Base-by-base conservation (phyloP, 164 flowering plant genomes). In the Taxillus chinensis region DNA sequence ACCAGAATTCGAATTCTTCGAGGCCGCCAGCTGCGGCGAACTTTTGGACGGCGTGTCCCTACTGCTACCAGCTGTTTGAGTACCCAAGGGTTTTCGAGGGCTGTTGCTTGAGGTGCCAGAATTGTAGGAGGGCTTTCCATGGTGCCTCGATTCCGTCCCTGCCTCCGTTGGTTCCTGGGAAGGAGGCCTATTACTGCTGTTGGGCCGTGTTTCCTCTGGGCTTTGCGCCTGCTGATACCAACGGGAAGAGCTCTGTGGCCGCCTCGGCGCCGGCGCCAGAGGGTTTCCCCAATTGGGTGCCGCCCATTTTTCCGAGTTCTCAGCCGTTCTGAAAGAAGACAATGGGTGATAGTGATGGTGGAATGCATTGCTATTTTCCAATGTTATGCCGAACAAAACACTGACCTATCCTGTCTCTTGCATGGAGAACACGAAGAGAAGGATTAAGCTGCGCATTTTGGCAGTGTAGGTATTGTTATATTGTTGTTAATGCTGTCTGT, bases 41-140 rank as follows among this genome's bases (percentile, higher is more conserved):
- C 15, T 84, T 92, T 62, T 92, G 98, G 98, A 87, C 96, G 3
- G 72, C 80, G 9, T 92, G 98, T 63, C 93, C 98, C 6, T 89
- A 82, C 66, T 92, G 98, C 59, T 87, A 79, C 52, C 60, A 74
- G 52, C 59, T 87, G 67, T 84, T 70, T 57, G 95, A 92, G 81
- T 92, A 92, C 59, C 81, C 81, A 17, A 71, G 65, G 71, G 70
- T 69, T 52, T 92, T 86, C 66, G 83, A 78, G 71, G 83, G 77
- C 0, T 86, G 90, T 65, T 77, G 82, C 38, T 63, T 92, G 50
- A 70, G 81, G 67, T 92, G 98, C 59, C 88, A 83, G 74, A 79
- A 70, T 16, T 92, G 98, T 63, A 58, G 68, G 66, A 80, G 83
- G 54, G 90, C 78, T 8, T 92, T 89, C 63, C 87, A 83, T 13